Percentiles rank a stretch among this genome's conserved stretches.
Conservation (phyloP, 2,329 filamentous ascomycete genomes). For the Apiospora marii region DNA sequence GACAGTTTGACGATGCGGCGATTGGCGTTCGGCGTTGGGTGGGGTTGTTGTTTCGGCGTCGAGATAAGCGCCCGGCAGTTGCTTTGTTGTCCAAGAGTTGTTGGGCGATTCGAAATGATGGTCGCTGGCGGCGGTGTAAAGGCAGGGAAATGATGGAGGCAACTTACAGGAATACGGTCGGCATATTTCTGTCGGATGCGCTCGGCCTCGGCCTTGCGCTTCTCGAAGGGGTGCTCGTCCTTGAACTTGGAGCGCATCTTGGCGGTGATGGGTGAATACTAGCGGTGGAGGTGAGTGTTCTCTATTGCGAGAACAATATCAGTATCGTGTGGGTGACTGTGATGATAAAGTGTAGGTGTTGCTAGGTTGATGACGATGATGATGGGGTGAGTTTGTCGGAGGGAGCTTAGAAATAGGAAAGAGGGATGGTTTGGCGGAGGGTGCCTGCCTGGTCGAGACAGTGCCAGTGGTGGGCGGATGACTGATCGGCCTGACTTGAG, state of each 20-base stretch:
- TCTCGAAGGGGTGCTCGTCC: slow-evolving; percentile 99
- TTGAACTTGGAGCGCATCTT: slow-evolving; percentile 99
- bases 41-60: neutral
- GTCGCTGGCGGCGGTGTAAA: neutral
- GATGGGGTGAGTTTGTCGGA: neutral
- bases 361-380: slow-evolving; percentile 15
- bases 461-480: slow-evolving; percentile 4
- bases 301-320: neutral
- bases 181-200: slow-evolving; percentile 99
- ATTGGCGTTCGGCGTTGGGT: neutral
- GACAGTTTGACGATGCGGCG: slow-evolving; percentile 14
- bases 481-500: slow-evolving; percentile 11
- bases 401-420: slow-evolving; percentile 20
- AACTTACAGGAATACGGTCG: slow-evolving; percentile 94
- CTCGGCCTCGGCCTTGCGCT: slow-evolving; percentile 99
- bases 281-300: slow-evolving; percentile 8
- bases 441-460: neutral
- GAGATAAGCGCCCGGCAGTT: neutral
- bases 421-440: slow-evolving; percentile 13
- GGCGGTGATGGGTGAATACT: slow-evolving; percentile 42
- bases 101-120: neutral
- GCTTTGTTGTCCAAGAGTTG: neutral
- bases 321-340: neutral
- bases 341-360: slow-evolving; percentile 10
- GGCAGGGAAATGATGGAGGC: slow-evolving; percentile 28